A percentile compares a stretch with the other conserved stretches of the same genome.
phyloP scores from a whole-genome alignment of 2,329 filamentous ascomycete species.

The Calonectria pteridis region DNA sequence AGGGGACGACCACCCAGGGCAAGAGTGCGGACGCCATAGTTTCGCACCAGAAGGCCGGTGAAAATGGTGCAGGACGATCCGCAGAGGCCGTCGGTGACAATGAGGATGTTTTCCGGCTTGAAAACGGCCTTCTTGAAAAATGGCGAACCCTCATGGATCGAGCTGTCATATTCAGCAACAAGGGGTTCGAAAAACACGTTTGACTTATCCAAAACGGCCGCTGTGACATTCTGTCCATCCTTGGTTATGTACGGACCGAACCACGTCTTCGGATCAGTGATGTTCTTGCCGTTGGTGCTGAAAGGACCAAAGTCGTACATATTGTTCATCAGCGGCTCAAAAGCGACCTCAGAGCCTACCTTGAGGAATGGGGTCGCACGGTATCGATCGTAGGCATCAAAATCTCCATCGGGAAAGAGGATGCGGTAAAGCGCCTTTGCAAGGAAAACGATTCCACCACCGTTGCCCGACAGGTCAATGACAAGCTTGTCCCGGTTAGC shows the following conservation, averaged over 20 bases:
- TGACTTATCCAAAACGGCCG: background rate
- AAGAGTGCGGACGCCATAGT: slow-evolving; percentile 20
- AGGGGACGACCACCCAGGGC: slow-evolving; percentile 25
- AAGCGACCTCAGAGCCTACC: background rate
- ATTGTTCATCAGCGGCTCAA: background rate
- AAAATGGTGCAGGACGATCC: slow-evolving; percentile 25
- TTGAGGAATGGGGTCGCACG: background rate
- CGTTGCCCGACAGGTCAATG: slow-evolving; percentile 73
- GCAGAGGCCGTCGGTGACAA: slow-evolving; percentile 26
- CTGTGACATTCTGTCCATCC: background rate
- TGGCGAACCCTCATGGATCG: background rate
- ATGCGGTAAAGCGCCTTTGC: slow-evolving; percentile 63
- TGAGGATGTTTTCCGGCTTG: slow-evolving; percentile 25
- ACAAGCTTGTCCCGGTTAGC: slow-evolving; percentile 61
- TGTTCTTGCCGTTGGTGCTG: background rate
- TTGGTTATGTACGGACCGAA: slow-evolving; percentile 2
- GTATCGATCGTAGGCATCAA: background rate
- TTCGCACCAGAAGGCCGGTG: slow-evolving; percentile 16
- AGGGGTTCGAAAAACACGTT: background rate
- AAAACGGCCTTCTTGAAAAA: background rate
- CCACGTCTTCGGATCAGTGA: background rate
- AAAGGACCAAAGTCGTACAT: background rate
- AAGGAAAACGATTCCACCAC: slow-evolving; percentile 64
- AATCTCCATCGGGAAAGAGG: slow-evolving; percentile 45
- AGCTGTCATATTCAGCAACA: background rate